phyloP scores from a whole-genome alignment of 2,329 filamentous ascomycete species.

The Talaromyces amestolkiae region DNA sequence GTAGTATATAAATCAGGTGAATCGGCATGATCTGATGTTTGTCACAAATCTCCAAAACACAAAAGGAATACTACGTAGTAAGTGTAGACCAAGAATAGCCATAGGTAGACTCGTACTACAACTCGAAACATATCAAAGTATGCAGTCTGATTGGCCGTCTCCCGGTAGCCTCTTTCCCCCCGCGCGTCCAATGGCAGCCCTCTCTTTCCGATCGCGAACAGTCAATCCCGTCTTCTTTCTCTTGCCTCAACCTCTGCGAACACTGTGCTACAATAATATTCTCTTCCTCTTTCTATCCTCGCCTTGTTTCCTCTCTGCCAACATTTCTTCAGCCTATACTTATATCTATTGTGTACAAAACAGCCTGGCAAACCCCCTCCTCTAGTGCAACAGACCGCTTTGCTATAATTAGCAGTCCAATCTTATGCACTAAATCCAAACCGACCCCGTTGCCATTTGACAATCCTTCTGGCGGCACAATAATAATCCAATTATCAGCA shows the following conservation, averaged over 20 bases:
- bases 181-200: background rate
- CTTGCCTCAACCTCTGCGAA: background rate
- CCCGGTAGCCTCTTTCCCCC: background rate
- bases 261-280: background rate
- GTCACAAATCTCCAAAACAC: too few species aligned
- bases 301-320: background rate
- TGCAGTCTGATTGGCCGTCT: conserved; percentile 3
- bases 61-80: too few species aligned
- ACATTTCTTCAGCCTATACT: background rate
- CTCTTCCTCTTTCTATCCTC: background rate
- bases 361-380: background rate
- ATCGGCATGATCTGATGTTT: background rate
- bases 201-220: conserved; percentile 6
- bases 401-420: conserved; percentile 19
- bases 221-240: background rate
- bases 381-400: conserved; percentile 14
- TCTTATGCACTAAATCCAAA: conserved; percentile 3
- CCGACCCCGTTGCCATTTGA: conserved; percentile 12
- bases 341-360: background rate
- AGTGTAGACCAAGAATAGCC: background rate
- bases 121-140: background rate
- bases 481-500: conserved; percentile 7
- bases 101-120: background rate
- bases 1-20: background rate
- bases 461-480: conserved; percentile 8